phyloP scores from a whole-genome alignment of 2,329 filamentous ascomycete genomes.

The Paecilomyces niveus region DNA sequence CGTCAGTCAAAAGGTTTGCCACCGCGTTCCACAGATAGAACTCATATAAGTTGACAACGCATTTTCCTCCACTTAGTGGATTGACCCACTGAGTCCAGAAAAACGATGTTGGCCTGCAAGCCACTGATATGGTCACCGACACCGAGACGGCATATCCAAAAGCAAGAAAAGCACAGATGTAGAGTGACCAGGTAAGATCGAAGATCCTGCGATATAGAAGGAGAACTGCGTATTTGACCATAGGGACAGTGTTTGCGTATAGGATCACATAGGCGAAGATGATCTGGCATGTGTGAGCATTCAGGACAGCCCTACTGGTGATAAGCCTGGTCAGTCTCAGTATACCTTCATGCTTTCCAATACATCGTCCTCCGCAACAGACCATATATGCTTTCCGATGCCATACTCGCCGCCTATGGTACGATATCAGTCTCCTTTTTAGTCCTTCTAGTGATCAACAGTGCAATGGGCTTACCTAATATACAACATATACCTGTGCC shows the following conservation, averaged over 20 bases:
- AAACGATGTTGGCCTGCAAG: not conserved
- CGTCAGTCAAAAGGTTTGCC: conserved; percentile 21
- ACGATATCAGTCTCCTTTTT: not conserved
- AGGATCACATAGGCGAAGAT: conserved; percentile 23
- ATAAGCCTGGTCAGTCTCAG: not conserved
- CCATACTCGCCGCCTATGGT: conserved; percentile 8
- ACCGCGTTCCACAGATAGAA: conserved; percentile 21
- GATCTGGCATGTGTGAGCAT: conserved; percentile 10
- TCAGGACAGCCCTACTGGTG: not conserved
- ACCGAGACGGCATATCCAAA: conserved; percentile 19
- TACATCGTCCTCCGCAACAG: conserved; percentile 7
- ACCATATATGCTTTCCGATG: conserved; percentile 10
- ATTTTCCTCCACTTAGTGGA: conserved; percentile 13
- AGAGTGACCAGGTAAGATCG: conserved; percentile 17
- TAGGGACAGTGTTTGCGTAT: conserved; percentile 22
- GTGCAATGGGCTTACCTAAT: not conserved
- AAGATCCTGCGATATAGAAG: conserved; percentile 27
- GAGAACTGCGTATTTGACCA: conserved; percentile 25
- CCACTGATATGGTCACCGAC: not conserved
- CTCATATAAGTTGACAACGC: conserved; percentile 14
- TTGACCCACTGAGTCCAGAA: not conserved
- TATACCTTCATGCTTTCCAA: not conserved
- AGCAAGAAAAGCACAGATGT: conserved; percentile 16
- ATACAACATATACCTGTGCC: conserved; percentile 2
- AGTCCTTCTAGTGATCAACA: not conserved